Percentiles rank a stretch among this genome's conserved stretches.
Evolutionary conservation across 768 basidiomycete genomes (phyloP).

Genomic region (Auriscalpium orientale): DNA sequence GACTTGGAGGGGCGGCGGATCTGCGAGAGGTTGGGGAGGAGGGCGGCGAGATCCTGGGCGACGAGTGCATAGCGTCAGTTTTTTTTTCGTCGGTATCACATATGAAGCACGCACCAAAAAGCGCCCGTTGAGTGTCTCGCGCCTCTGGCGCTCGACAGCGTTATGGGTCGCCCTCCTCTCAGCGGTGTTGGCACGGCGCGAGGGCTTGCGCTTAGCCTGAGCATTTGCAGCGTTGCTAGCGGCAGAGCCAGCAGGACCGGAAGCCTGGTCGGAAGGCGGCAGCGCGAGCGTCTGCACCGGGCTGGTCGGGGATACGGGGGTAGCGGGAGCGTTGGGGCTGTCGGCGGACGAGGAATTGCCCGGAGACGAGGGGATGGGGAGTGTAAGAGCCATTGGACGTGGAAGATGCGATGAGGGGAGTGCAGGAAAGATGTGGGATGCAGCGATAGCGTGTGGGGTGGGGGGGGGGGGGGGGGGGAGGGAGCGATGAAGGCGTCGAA

Average conservation of each 20-base stretch:
- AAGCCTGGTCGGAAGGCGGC: constrained; percentile 22
- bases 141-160: constrained; percentile 88
- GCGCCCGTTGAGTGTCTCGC: constrained; percentile 88
- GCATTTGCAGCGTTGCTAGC: constrained; percentile 19
- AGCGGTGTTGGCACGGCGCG: constrained; percentile 88
- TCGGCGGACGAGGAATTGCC: constrained; percentile 34
- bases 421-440: constrained; percentile 20
- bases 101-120: constrained; percentile 58
- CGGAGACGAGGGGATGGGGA: constrained; percentile 30
- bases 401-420: constrained; percentile 4
- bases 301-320: constrained; percentile 38
- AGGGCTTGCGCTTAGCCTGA: constrained; percentile 73
- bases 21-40: constrained; percentile 85
- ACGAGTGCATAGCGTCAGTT: not conserved
- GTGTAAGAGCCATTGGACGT: constrained; percentile 34
- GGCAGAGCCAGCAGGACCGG: constrained; percentile 14
- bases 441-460: constrained; percentile 14
- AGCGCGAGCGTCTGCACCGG: constrained; percentile 31
- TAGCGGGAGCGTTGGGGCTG: constrained; percentile 37
- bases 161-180: constrained; percentile 96
- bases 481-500: constrained; percentile 10
- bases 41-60: constrained; percentile 78
- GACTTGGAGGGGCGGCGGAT: constrained; percentile 94
- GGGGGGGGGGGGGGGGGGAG: too few species aligned
- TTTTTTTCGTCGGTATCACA: constrained; percentile 13